phyloP scores from a whole-genome alignment of 352 stramenopile species.

The Stramenopiles sp. region DNA sequence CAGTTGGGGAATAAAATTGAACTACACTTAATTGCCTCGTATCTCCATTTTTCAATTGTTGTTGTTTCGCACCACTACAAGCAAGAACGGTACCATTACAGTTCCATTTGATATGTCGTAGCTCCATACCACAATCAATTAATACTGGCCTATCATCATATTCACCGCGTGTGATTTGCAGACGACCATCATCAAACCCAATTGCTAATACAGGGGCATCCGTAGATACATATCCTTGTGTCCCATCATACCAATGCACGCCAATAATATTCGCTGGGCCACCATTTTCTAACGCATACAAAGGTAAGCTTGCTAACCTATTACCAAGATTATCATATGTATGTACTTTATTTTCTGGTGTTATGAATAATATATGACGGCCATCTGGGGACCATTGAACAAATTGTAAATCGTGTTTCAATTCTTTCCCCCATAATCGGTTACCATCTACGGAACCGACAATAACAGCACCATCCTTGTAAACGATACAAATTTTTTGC shows the following conservation, averaged over 20 bases:
- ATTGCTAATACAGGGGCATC: conserved; percentile 67
- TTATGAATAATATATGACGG: conserved; percentile 62
- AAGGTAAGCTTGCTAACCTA: conserved; percentile 45
- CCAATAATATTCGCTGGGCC: too few relatives aligned
- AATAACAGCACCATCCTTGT: conserved; percentile 77
- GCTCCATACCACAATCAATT: conserved; percentile 65
- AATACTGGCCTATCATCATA: conserved; percentile 58
- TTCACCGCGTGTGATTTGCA: conserved; percentile 63
- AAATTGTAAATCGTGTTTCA: conserved; percentile 61
- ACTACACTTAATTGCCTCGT: conserved; percentile 50
- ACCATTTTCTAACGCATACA: conserved; percentile 36
- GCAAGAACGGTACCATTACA: conserved; percentile 67
- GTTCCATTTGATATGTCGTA: conserved; percentile 57
- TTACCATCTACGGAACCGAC: conserved; percentile 78
- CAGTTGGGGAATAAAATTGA: conserved; percentile 72
- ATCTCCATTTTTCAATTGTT: conserved; percentile 21
- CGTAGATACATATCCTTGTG: conserved; percentile 54
- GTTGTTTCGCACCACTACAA: conserved; percentile 40
- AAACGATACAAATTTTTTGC: conserved; percentile 81
- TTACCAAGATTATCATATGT: conserved; percentile 62
- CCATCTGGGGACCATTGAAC: conserved; percentile 78
- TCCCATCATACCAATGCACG: conserved; percentile 50
- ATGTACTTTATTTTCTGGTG: conserved; percentile 46
- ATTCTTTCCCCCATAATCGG: conserved; percentile 75
- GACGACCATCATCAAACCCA: conserved; percentile 61